A percentile compares a stretch with the other conserved stretches of the same genome.
Conservation (phyloP, 176 grass and related monocot genomes). For the Oryza rufipogon region DNA sequence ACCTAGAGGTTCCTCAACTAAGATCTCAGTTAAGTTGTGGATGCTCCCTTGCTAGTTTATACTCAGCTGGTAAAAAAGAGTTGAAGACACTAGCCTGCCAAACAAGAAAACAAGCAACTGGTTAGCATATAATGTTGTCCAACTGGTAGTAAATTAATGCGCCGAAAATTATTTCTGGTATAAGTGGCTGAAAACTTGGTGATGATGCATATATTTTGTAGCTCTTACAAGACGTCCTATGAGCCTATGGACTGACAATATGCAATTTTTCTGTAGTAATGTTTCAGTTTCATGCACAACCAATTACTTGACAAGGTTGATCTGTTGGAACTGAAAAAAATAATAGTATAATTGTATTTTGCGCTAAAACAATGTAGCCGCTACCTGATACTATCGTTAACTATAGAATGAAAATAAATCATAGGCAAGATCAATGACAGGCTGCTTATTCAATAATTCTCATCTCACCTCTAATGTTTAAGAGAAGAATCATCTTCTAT, state of each 20-base stretch:
- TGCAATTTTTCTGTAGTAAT: neutral
- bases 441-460: neutral
- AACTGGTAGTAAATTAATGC: neutral
- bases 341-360: neutral
- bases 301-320: neutral
- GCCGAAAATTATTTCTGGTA: neutral
- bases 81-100: conserved; percentile 27
- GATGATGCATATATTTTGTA: neutral
- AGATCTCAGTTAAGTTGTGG: neutral
- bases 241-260: neutral
- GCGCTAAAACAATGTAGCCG: neutral
- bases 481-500: conserved; percentile 36
- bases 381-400: neutral
- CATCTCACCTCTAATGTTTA: conserved; percentile 45
- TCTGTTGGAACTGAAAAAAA: neutral
- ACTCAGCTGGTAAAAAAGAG: conserved; percentile 5
- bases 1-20: conserved; percentile 23
- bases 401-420: conserved; percentile 20
- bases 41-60: conserved; percentile 5
- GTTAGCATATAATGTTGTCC: neutral
- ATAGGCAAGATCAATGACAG: neutral
- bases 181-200: neutral
- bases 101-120: neutral
- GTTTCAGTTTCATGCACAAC: neutral
- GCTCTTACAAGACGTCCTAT: neutral